Conservation (phyloP, 2,329 filamentous ascomycete species). For the Diaporthe vaccinii region DNA sequence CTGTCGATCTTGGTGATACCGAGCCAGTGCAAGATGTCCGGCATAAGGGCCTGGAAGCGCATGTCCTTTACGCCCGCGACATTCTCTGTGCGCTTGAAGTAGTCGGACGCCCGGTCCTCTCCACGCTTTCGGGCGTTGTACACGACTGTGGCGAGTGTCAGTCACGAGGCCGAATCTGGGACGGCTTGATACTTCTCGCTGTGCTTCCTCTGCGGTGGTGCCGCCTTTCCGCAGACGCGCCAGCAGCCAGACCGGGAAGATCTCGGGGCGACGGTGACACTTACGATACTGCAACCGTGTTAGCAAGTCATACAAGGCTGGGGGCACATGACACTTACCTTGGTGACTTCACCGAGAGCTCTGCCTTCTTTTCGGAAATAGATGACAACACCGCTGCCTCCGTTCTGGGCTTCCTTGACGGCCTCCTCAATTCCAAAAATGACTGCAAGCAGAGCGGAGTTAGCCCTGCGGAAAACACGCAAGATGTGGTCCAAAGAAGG, state of each 20-base stretch:
- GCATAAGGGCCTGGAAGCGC: constrained; percentile 98
- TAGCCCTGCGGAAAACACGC: background rate
- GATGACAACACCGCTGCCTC: constrained; percentile 94
- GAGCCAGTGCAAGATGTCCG: constrained; percentile 97
- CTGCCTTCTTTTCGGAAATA: constrained; percentile 99
- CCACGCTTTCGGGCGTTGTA: constrained; percentile 88
- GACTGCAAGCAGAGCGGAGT: constrained; percentile 53
- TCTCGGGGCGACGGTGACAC: constrained; percentile 44
- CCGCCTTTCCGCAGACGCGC: constrained; percentile 5
- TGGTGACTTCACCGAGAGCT: constrained; percentile 94
- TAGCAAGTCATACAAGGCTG: constrained; percentile 46
- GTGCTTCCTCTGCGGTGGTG: background rate
- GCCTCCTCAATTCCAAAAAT: constrained; percentile 98
- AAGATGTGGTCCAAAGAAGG: background rate
- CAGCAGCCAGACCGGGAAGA: background rate
- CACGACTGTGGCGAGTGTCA: constrained; percentile 59
- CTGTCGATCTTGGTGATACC: constrained; percentile 98
- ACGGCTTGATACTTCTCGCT: background rate
- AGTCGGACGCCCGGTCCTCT: constrained; percentile 86
- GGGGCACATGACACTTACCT: constrained; percentile 68
- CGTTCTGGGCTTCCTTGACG: constrained; percentile 95
- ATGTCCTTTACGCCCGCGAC: constrained; percentile 97
- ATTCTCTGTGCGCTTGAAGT: constrained; percentile 98
- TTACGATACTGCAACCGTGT: constrained; percentile 60
- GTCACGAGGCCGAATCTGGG: background rate